A percentile compares a stretch with the other conserved stretches of the same genome.
Evolutionary conservation across 1,284 basidiomycete species (phyloP).

Genomic region (Laetiporus sulphureus): DNA sequence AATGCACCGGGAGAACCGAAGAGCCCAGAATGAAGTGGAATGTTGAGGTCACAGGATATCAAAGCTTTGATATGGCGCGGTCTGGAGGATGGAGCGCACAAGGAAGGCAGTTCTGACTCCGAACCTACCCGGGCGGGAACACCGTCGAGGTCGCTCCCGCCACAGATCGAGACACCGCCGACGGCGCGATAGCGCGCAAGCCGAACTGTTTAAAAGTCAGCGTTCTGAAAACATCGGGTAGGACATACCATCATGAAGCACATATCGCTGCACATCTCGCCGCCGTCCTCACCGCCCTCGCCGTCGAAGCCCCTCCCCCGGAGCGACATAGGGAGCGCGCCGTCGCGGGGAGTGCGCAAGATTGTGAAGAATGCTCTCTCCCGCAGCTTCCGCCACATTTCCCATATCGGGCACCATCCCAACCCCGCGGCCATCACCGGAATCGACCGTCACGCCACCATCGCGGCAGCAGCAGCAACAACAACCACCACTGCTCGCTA

Average conservation of each 20-base stretch:
- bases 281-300: slow-evolving; percentile 2
- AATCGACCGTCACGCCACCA: not conserved
- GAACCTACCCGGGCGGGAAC: too few relatives aligned
- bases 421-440: slow-evolving; percentile 6
- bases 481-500: not conserved
- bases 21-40: too few relatives aligned
- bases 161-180: slow-evolving; percentile 1
- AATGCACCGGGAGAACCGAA: too few relatives aligned
- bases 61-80: too few relatives aligned
- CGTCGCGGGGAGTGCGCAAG: slow-evolving; percentile 6
- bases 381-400: slow-evolving; percentile 4
- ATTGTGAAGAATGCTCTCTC: slow-evolving; percentile 6
- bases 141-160: slow-evolving; percentile 7
- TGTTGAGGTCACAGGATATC: too few relatives aligned
- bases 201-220: too few relatives aligned
- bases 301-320: not conserved
- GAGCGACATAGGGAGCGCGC: slow-evolving; percentile 2
- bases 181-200: slow-evolving; percentile 4
- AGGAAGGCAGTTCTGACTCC: too few relatives aligned
- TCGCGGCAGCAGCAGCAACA: not conserved
- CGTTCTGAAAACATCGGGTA: too few relatives aligned
- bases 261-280: too few relatives aligned
- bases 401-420: slow-evolving; percentile 4
- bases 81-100: too few relatives aligned
- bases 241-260: too few relatives aligned